These are phyloP conservation scores for Clonostachys byssicola DNA, from an alignment of 2,329 filamentous ascomycete species.

Conservation along the genomic window DNA sequence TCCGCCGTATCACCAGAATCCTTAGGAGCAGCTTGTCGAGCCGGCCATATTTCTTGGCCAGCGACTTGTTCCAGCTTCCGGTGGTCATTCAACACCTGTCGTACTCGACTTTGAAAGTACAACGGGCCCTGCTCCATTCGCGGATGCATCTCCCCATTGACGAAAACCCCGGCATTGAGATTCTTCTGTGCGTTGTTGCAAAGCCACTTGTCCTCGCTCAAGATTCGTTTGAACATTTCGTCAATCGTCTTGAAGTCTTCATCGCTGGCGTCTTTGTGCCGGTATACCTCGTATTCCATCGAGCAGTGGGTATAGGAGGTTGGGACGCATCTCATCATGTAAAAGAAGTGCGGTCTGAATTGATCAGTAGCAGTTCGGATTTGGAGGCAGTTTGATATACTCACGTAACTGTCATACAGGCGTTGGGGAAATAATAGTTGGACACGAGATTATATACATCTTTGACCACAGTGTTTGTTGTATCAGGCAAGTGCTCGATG, in stretches of 20 bases:
- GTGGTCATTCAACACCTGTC: slow-evolving; percentile 42
- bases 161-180: slow-evolving; percentile 55
- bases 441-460: slow-evolving; percentile 36
- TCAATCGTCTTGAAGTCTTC: slow-evolving; percentile 53
- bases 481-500: slow-evolving; percentile 44
- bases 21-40: slow-evolving; percentile 13
- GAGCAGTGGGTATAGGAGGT: slow-evolving; percentile 39
- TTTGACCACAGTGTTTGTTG: slow-evolving; percentile 40
- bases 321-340: slow-evolving; percentile 60
- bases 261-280: slow-evolving; percentile 54
- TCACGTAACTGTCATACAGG: slow-evolving; percentile 45
- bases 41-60: slow-evolving; percentile 21
- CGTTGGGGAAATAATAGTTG: slow-evolving; percentile 47
- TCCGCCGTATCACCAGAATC: slow-evolving; percentile 12
- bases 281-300: slow-evolving; percentile 61
- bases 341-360: slow-evolving; percentile 51
- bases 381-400: slow-evolving; percentile 11
- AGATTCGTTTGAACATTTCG: slow-evolving; percentile 58
- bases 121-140: slow-evolving; percentile 54
- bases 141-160: slow-evolving; percentile 61
- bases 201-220: slow-evolving; percentile 61
- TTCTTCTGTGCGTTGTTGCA: slow-evolving; percentile 57
- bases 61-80: slow-evolving; percentile 35
- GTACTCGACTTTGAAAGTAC: slow-evolving; percentile 49
- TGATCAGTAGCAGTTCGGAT: slow-evolving; percentile 9